Base-by-base conservation (phyloP, 192 early-diverging fungal genomes). In the Mortierella alpina region DNA sequence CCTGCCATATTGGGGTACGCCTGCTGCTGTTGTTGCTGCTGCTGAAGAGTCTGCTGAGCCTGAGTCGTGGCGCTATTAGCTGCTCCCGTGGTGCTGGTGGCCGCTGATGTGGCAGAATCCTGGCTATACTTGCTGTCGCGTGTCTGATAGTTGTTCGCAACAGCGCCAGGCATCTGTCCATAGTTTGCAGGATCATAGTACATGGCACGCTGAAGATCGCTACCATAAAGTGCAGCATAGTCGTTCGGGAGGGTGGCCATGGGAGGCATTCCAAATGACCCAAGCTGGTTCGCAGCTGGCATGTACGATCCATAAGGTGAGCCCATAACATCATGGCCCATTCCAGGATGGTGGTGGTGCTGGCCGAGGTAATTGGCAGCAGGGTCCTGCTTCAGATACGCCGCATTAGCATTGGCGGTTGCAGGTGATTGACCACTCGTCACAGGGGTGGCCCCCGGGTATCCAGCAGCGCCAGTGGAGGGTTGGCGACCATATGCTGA, bases 171-270 rank as follows among this genome's bases (percentile, higher is more conserved):
- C 42, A 89, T 85, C 67, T 91, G 91, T 39, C 85, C 82, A 65
- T 88, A 91, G 66, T 85, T 86, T 18, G 88, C 63, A 9, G 90
- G 87, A 63, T 84, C 84, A 84, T 70, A 89, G 82, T 73, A 88
- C 88, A 89, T 86, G 72, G 86, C 86, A 23, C 92, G 87, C 80
- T 91, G 91, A 7, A 90, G 84, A 18, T 93, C 92, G 56, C 84
- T 86, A 41, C 88, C 90, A 70, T 91, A 91, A 12, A 91, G 71
- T 9, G 86, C 88, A 50, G 84, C 88, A 44, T 85, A 86, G 63
- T 90, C 86, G 31, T 86, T 87, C 42, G 86, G 88, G 15, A 86
- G 72, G 10, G 77, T 76, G 17, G 74, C 84, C 73, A 89, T 88
- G 9, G 87, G 88, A 23, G 70, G 84, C 78, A 90, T 87, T 22